Conservation (phyloP, 2,329 filamentous ascomycete species). For the Aspergillus niger region DNA sequence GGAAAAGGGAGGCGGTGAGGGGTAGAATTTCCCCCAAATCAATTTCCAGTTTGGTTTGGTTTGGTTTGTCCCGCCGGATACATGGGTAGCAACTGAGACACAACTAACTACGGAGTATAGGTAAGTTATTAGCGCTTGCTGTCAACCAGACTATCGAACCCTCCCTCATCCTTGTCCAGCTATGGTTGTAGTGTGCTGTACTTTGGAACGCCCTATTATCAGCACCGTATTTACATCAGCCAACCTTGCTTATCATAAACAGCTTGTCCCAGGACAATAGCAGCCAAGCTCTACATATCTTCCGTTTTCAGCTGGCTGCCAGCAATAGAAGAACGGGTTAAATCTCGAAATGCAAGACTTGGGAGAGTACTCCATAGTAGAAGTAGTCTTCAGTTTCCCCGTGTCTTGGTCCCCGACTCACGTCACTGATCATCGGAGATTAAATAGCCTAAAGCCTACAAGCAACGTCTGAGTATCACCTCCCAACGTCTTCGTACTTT, state of each 20-base stretch:
- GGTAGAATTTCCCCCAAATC: background rate
- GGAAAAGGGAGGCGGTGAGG: slow-evolving; percentile 23
- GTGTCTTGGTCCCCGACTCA: background rate
- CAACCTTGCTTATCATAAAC: background rate
- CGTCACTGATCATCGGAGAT: background rate
- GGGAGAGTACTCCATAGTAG: background rate
- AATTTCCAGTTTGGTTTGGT: background rate
- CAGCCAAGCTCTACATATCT: background rate
- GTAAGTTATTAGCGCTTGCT: background rate
- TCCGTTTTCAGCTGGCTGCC: background rate
- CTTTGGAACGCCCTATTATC: background rate
- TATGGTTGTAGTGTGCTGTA: background rate
- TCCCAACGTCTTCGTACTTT: background rate
- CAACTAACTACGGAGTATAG: background rate
- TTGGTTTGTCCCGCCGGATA: background rate
- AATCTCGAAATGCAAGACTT: background rate
- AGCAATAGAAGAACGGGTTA: background rate
- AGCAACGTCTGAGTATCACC: background rate
- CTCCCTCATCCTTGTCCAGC: too few relatives aligned
- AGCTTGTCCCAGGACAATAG: background rate
- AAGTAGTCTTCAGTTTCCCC: background rate
- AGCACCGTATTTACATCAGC: background rate
- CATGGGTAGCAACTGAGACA: background rate
- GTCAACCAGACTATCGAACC: background rate
- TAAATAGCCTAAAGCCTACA: background rate